Evolutionary conservation across 2,329 filamentous ascomycete species (phyloP), one percentile per base, ranked within the genome.

Genomic region (Anisogramma anomala): DNA sequence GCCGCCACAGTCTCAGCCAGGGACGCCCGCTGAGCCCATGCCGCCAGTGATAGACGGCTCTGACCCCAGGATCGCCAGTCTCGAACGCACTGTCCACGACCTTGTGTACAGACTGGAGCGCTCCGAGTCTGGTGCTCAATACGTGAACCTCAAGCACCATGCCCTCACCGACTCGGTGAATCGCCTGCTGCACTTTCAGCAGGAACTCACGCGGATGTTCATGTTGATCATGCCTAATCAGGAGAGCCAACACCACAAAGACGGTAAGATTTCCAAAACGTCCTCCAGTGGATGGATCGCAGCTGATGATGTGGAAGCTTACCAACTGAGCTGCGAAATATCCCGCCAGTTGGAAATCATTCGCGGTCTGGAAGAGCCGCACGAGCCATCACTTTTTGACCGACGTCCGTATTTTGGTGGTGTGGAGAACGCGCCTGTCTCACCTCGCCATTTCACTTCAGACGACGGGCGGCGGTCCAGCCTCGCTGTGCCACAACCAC

Each of bases 11-110:
- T 84, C 86, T 18, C 86, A 91, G 53, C 82, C 85, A 8, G 84
- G 84, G 11, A 85, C 84, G n/a, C 83, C 88, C 1, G 78, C 84
- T 18, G 87, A 94, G 56, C 74, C 84, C 8, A 81, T 87, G 61
- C 71, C 72, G n/a, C 60, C 71, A 19, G 68, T 74, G 13, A 77
- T 78, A 28, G 89, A 96, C 53, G 78, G 78, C 10, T 68, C 79
- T 10, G 89, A 98, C 53, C 75, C 77, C 35, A 74, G 88, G 50
- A 60, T 95, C 42, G 70, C 74, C 49, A 74, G 72, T 49, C 66
- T 96, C 19, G 91, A 98, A 58, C 83, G 91, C 55, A 78, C 76
- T 15, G 62, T 94, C 33, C 93, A 84, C 58, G 89, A 94, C 45
- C 68, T 94, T 55, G 80, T 79, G 57, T 65, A 71, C 32, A 76